Conservation (phyloP, 805 yeast genomes). For the Yarrowia sp. region DNA sequence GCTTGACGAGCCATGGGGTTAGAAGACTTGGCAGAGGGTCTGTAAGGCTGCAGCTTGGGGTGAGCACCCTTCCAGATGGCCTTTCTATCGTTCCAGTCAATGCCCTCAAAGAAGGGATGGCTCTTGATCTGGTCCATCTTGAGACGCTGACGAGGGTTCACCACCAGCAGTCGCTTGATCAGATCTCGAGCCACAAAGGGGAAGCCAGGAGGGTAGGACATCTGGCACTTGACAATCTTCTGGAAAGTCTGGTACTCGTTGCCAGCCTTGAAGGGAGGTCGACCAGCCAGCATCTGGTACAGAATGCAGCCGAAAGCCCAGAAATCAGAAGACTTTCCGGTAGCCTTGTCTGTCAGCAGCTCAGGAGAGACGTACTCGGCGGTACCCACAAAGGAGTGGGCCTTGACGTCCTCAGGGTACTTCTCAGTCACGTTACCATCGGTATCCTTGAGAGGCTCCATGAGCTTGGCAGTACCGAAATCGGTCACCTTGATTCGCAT, state of each 20-base stretch:
- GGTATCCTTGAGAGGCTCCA: constrained; percentile 52
- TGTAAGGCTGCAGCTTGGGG: constrained; percentile 75
- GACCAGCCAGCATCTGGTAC: constrained; percentile 81
- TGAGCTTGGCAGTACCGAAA: constrained; percentile 94
- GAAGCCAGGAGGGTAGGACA: constrained; percentile 70
- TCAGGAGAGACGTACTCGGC: constrained; percentile 98
- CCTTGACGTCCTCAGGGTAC: constrained; percentile 52
- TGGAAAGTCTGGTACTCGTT: constrained; percentile 89
- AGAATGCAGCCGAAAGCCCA: constrained; percentile 95
- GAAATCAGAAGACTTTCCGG: constrained; percentile 85
- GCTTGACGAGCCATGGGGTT: constrained; percentile 39
- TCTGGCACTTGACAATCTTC: constrained; percentile 80
- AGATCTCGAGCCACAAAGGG: constrained; percentile 71
- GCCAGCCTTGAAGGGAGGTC: constrained; percentile 87
- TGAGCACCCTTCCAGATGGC: constrained; percentile 71
- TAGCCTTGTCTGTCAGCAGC: constrained; percentile 72
- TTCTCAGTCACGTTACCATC: constrained; percentile 44
- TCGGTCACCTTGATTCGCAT: constrained; percentile 93
- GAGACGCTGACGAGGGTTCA: constrained; percentile 74
- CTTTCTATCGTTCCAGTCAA: constrained; percentile 75
- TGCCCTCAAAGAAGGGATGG: constrained; percentile 73
- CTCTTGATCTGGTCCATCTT: constrained; percentile 62
- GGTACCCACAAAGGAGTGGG: constrained; percentile 88
- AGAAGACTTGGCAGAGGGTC: constrained; percentile 45
- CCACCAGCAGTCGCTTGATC: constrained; percentile 66